A percentile compares a stretch with the other conserved stretches of the same genome.
These are phyloP conservation scores for Echium plantagineum DNA, from an alignment of 257 asterid species.

Conservation along the genomic window DNA sequence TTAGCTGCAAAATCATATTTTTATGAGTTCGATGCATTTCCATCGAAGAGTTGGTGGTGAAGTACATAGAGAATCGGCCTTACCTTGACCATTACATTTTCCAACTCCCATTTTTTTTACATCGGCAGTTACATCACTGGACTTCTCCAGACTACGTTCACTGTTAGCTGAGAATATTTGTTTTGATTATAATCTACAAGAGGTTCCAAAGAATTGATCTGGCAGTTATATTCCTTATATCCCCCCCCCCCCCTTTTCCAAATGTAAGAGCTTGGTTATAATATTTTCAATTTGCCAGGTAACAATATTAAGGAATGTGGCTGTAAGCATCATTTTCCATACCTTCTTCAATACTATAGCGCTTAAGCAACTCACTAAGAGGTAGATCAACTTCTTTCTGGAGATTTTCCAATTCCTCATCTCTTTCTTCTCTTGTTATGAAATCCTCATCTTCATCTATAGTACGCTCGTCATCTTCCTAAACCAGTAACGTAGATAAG, in stretches of 20 bases:
- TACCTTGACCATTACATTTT: conserved; percentile 32
- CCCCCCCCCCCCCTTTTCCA: no score
- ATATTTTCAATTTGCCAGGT: not conserved
- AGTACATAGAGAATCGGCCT: not conserved
- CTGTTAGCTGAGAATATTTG: conserved; percentile 42
- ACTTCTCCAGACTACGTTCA: conserved; percentile 35
- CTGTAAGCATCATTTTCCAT: conserved; percentile 9
- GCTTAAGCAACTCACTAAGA: conserved; percentile 73
- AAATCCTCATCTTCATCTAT: conserved; percentile 90
- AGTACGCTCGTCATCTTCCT: conserved; percentile 98
- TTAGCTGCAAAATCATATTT: conserved; percentile 34
- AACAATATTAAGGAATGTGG: not conserved
- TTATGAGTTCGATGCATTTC: not conserved
- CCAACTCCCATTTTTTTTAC: conserved; percentile 19
- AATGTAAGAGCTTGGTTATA: no score
- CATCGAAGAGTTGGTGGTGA: no score
- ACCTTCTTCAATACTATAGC: conserved; percentile 63
- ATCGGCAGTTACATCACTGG: conserved; percentile 15
- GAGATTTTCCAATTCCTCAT: conserved; percentile 78
- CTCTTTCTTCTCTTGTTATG: conserved; percentile 90
- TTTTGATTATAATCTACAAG: conserved; percentile 15
- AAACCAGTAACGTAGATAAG: conserved; percentile 25
- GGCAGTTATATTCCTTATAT: not conserved
- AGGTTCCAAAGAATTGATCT: conserved; percentile 4
- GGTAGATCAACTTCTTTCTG: conserved; percentile 77